These are phyloP conservation scores for Metschnikowia similis DNA, from an alignment of 805 yeast species.

Conservation along the genomic window DNA sequence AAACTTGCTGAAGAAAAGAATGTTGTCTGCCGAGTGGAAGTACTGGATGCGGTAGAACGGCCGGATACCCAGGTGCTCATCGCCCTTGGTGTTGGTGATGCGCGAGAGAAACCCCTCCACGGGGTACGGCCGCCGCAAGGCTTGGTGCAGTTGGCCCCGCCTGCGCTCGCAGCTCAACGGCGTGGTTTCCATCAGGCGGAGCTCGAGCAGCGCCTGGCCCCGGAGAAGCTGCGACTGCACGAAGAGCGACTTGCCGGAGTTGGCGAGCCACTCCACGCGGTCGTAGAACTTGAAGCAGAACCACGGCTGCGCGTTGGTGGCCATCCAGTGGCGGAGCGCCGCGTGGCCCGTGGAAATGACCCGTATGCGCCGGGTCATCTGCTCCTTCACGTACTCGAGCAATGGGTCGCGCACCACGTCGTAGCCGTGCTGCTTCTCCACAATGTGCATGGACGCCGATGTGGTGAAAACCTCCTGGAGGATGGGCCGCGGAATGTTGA, in stretches of 20 bases:
- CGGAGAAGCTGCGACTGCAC: conserved; percentile 29
- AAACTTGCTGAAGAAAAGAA: conserved; percentile 56
- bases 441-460: conserved; percentile 8
- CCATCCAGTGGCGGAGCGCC: conserved; percentile 7
- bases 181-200: conserved; percentile 33
- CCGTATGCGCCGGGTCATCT: conserved; percentile 19
- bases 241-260: conserved; percentile 26
- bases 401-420: conserved; percentile 19
- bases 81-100: conserved; percentile 49
- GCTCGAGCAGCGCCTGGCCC: conserved; percentile 50
- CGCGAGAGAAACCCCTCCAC: conserved; percentile 77
- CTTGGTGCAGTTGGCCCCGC: conserved; percentile 2
- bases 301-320: conserved; percentile 37
- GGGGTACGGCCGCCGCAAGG: conserved; percentile 56
- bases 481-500: conserved; percentile 40
- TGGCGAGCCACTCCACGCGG: conserved; percentile 52
- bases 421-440: conserved; percentile 21
- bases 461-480: conserved; percentile 9
- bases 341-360: not conserved
- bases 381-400: conserved; percentile 37
- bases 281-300: conserved; percentile 65
- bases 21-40: conserved; percentile 56
- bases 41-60: conserved; percentile 55
- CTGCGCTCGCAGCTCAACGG: conserved; percentile 15
- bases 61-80: conserved; percentile 30